A percentile compares a stretch with the other conserved stretches of the same genome.
These are phyloP conservation scores for Acrocalymma vagum DNA, from an alignment of 2,329 filamentous ascomycete species.

Conservation along the genomic window DNA sequence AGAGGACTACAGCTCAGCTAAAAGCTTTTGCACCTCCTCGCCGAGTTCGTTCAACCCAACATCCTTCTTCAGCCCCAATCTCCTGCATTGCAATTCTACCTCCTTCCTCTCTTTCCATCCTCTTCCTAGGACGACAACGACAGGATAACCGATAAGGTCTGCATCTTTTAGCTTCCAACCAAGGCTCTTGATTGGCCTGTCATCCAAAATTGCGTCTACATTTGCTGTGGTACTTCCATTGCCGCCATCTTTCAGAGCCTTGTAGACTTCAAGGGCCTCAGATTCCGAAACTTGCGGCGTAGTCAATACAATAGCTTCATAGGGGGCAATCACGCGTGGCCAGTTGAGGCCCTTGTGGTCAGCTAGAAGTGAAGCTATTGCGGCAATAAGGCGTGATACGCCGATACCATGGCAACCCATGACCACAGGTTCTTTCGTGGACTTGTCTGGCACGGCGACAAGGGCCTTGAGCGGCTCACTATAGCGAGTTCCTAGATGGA, in stretches of 20 bases:
- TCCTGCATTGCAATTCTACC: slow-evolving; percentile 82
- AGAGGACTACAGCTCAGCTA: slow-evolving; percentile 24
- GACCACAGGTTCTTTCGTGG: slow-evolving; percentile 67
- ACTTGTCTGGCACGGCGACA: slow-evolving; percentile 58
- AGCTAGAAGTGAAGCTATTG: slow-evolving; percentile 78
- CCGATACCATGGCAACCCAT: slow-evolving; percentile 99
- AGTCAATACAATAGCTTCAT: slow-evolving; percentile 74
- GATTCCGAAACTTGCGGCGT: slow-evolving; percentile 53
- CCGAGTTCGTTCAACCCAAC: slow-evolving; percentile 63
- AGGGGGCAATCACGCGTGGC: slow-evolving; percentile 88
- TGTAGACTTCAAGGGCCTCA: slow-evolving; percentile 69
- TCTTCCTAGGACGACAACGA: slow-evolving; percentile 78
- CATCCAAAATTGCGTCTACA: slow-evolving; percentile 48
- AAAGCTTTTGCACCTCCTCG: slow-evolving; percentile 44
- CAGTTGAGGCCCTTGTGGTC: slow-evolving; percentile 80
- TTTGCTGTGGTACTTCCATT: neutral
- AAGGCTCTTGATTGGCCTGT: slow-evolving; percentile 63
- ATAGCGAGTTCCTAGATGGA: slow-evolving; percentile 91
- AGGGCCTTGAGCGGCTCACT: slow-evolving; percentile 75
- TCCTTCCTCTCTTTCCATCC: slow-evolving; percentile 45
- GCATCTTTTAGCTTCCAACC: slow-evolving; percentile 92
- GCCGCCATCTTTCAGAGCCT: slow-evolving; percentile 60
- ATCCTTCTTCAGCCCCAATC: slow-evolving; percentile 68
- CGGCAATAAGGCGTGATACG: slow-evolving; percentile 87
- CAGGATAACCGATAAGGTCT: slow-evolving; percentile 86